These are phyloP conservation scores for Pneumocystis canis DNA, from an alignment of 1,139 yeast species.

Conservation along the genomic window DNA sequence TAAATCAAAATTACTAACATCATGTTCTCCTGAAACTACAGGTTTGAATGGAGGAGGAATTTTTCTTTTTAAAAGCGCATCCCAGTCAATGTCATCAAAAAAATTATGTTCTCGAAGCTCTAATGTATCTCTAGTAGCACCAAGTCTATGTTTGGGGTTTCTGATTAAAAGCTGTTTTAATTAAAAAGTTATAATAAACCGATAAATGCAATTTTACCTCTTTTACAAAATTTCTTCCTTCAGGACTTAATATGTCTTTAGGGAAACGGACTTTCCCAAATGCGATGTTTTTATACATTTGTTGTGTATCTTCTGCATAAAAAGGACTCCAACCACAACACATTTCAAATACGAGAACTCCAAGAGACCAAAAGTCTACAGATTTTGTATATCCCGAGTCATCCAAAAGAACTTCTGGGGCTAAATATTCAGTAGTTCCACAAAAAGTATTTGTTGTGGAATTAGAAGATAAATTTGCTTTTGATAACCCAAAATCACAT, in stretches of 20 bases:
- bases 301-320: constrained; percentile 93
- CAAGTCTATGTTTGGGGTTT: constrained; percentile 87
- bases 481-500: constrained; percentile 92
- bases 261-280: constrained; percentile 96
- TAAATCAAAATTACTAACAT: constrained; percentile 92
- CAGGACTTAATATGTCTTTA: constrained; percentile 78
- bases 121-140: constrained; percentile 79
- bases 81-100: constrained; percentile 85
- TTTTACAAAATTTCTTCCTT: constrained; percentile 87
- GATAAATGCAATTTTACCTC: constrained; percentile 28
- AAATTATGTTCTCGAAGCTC: constrained; percentile 85
- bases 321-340: constrained; percentile 90
- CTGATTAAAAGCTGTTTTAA: constrained; percentile 47
- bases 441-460: constrained; percentile 96
- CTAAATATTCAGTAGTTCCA: constrained; percentile 93
- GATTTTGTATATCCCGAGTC: constrained; percentile 92
- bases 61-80: constrained; percentile 54
- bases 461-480: constrained; percentile 72
- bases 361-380: constrained; percentile 97
- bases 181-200: neutral
- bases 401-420: constrained; percentile 82
- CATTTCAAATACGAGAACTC: constrained; percentile 88
- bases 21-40: constrained; percentile 75
- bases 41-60: constrained; percentile 98
- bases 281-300: constrained; percentile 96